Conservation (phyloP, 163 green algal species). For the Chlamydomonas reinhardtii region DNA sequence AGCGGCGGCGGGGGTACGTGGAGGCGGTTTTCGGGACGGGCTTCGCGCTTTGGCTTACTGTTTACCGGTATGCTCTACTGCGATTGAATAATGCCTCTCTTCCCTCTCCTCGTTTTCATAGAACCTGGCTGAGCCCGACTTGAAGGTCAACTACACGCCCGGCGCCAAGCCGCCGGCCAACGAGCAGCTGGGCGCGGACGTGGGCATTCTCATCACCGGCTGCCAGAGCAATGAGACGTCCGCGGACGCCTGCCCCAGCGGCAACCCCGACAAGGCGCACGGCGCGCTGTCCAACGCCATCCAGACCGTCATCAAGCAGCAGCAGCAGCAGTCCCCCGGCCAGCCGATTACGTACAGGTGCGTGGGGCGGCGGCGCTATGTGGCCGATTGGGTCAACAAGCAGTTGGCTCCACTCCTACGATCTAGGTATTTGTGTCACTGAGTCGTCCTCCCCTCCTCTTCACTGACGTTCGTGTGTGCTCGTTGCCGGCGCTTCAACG, state of each 20-base stretch:
- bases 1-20: background rate
- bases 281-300: constrained; percentile 79
- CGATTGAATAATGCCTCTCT: no score
- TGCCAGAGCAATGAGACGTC: constrained; percentile 79
- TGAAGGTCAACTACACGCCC: constrained; percentile 35
- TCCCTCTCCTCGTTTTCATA: background rate
- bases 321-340: constrained; percentile 52
- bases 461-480: background rate
- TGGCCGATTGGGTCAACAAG: background rate
- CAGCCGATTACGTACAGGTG: constrained; percentile 60
- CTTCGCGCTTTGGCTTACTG: no score
- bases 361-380: background rate
- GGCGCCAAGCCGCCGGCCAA: constrained; percentile 59
- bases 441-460: no score
- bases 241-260: constrained; percentile 72
- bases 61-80: background rate
- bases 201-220: constrained; percentile 79
- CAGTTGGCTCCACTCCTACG: background rate
- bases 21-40: background rate
- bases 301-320: constrained; percentile 57
- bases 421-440: no score
- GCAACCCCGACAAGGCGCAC: constrained; percentile 67
- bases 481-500: no score
- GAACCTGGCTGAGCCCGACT: constrained; percentile 33
- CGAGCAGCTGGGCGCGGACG: constrained; percentile 55